phyloP scores from a whole-genome alignment of 495 filamentous ascomycete genomes.

The Penicillium desertorum region DNA sequence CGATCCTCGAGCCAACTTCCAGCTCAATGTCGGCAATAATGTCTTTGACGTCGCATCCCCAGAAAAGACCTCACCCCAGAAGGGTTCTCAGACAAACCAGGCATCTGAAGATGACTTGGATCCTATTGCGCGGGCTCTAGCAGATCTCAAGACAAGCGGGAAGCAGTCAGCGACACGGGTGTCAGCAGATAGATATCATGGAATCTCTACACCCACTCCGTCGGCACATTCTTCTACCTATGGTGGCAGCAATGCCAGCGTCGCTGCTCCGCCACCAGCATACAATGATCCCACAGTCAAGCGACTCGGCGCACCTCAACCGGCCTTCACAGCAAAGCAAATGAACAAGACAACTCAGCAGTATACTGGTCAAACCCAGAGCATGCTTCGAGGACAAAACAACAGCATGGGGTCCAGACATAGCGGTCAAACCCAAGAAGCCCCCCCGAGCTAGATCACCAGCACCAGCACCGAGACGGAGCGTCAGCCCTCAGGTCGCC shows the following conservation, averaged over 20 bases:
- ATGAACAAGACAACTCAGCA: constrained; percentile 93
- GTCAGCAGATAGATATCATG: constrained; percentile 91
- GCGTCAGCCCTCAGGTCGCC: constrained; percentile 51
- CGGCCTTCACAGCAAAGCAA: constrained; percentile 83
- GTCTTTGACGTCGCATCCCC: constrained; percentile 95
- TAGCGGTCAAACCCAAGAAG: constrained; percentile 37
- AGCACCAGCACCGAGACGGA: constrained; percentile 54
- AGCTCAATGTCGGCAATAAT: constrained; percentile 94
- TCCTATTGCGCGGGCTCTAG: constrained; percentile 88
- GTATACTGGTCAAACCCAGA: constrained; percentile 78
- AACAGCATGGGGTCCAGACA: constrained; percentile 32
- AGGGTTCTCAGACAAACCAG: constrained; percentile 36
- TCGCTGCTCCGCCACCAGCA: constrained; percentile 70
- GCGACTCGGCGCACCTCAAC: constrained; percentile 83
- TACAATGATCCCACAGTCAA: constrained; percentile 74
- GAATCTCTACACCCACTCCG: constrained; percentile 62
- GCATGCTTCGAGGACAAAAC: constrained; percentile 64
- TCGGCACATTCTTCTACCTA: constrained; percentile 66
- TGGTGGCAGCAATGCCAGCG: constrained; percentile 54
- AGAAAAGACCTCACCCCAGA: constrained; percentile 48
- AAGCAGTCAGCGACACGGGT: constrained; percentile 76
- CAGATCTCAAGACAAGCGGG: constrained; percentile 82
- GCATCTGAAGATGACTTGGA: constrained; percentile 59
- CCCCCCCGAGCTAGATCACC: constrained; percentile 50
- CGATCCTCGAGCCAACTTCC: constrained; percentile 88